Percentiles rank a stretch among this genome's conserved stretches.
phyloP scores from a whole-genome alignment of 371 early-diverging fungal species.

The Rhizopus sp. region DNA sequence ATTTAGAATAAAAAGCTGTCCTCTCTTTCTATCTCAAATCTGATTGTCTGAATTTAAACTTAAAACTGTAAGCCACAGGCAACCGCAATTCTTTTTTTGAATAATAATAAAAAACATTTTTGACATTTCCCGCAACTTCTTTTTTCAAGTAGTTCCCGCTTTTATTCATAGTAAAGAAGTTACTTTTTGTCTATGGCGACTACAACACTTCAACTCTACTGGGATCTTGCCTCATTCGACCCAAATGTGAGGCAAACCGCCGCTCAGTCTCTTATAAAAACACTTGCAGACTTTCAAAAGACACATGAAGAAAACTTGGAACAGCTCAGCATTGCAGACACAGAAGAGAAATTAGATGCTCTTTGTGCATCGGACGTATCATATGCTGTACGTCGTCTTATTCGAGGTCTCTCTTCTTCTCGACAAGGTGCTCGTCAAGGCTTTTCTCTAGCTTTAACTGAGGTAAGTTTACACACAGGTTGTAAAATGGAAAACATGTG shows the following conservation, averaged over 20 bases:
- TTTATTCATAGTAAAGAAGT: neutral
- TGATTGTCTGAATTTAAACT: no score
- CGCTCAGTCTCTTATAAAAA: slow-evolving; percentile 48
- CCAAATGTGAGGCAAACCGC: slow-evolving; percentile 53
- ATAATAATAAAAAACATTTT: neutral
- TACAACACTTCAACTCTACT: slow-evolving; percentile 62
- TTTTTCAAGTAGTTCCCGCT: neutral
- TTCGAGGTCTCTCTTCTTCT: slow-evolving; percentile 86
- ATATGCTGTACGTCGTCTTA: slow-evolving; percentile 87
- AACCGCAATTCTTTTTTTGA: neutral
- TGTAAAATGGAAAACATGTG: neutral
- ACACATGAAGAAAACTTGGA: slow-evolving; percentile 39
- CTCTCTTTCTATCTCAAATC: no score
- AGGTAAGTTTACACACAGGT: slow-evolving; percentile 42
- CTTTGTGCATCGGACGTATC: slow-evolving; percentile 74
- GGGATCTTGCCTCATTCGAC: slow-evolving; percentile 73
- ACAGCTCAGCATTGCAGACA: slow-evolving; percentile 33
- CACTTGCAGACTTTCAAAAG: slow-evolving; percentile 53
- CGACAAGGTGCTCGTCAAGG: slow-evolving; percentile 94
- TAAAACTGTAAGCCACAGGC: no score
- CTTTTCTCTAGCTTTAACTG: slow-evolving; percentile 90
- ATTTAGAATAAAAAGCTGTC: no score
- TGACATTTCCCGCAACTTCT: neutral
- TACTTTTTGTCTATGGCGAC: slow-evolving; percentile 18
- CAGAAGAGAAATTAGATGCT: slow-evolving; percentile 66